Conservation (phyloP, 2,329 filamentous ascomycete species). For the Cadophora gregata region DNA sequence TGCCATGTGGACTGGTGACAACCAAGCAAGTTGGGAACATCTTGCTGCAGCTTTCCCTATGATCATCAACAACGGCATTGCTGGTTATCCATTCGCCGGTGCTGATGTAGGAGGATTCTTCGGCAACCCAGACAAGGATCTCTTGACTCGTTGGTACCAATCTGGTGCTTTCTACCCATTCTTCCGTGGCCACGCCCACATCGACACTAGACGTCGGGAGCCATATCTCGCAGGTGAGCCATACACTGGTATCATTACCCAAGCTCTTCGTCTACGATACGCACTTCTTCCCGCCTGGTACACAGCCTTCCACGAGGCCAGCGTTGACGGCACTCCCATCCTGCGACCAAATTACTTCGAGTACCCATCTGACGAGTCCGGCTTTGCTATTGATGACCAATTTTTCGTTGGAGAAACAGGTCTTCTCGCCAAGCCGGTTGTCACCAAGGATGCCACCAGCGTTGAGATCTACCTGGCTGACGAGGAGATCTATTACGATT, state of each 20-base stretch:
- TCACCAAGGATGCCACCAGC: conserved; percentile 73
- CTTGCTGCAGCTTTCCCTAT: conserved; percentile 90
- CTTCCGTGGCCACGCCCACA: conserved; percentile 96
- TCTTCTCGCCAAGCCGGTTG: conserved; percentile 90
- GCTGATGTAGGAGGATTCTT: conserved; percentile 99
- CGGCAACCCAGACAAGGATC: conserved; percentile 91
- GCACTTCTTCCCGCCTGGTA: conserved; percentile 93
- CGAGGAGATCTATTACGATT: conserved; percentile 90
- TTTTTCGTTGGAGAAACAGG: conserved; percentile 89
- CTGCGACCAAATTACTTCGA: conserved; percentile 92
- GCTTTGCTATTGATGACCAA: conserved; percentile 92
- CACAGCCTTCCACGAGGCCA: conserved; percentile 92
- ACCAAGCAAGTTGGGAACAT: conserved; percentile 91
- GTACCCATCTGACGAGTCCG: conserved; percentile 82
- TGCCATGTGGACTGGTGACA: conserved; percentile 99
- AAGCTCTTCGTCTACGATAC: conserved; percentile 88
- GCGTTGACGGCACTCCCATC: conserved; percentile 82
- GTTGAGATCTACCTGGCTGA: conserved; percentile 89
- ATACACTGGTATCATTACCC: conserved; percentile 83
- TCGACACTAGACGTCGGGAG: conserved; percentile 92
- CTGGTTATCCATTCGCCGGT: conserved; percentile 91
- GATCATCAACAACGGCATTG: conserved; percentile 90
- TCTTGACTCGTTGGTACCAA: conserved; percentile 95
- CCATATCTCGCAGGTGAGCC: conserved; percentile 88
- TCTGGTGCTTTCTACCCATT: conserved; percentile 97